These are phyloP conservation scores for California macrophylla DNA, from an alignment of 441 rosid genomes.

Conservation along the genomic window DNA sequence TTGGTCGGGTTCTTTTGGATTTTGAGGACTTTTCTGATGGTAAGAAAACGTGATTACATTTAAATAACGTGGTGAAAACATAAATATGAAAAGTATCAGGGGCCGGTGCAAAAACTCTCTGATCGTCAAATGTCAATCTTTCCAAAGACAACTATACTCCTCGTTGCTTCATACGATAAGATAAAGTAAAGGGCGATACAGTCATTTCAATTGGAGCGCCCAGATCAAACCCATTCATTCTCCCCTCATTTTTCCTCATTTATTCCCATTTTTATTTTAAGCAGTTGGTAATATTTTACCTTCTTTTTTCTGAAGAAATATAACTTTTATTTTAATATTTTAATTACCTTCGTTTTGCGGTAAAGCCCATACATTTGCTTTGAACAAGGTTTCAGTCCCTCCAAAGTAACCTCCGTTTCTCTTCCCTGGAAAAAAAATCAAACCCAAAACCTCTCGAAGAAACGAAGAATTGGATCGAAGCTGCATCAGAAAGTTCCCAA, in stretches of 20 bases:
- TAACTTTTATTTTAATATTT: background rate
- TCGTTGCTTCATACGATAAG: background rate
- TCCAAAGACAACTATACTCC: background rate
- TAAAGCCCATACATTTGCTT: background rate
- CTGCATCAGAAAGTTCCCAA: background rate
- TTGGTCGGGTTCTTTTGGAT: background rate
- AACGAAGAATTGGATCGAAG: background rate
- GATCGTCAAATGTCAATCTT: background rate
- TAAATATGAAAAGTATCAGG: background rate
- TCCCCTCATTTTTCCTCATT: background rate
- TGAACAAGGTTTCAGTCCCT: constrained; percentile 1
- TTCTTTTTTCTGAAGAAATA: background rate
- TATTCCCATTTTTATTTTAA: background rate
- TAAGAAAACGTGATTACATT: background rate
- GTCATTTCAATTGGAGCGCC: background rate
- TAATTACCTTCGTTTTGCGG: background rate
- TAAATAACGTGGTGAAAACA: background rate
- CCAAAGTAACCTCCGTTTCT: constrained; percentile 4
- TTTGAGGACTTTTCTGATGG: no score
- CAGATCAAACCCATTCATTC: background rate
- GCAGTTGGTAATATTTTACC: background rate
- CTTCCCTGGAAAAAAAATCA: background rate
- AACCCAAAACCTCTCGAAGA: background rate
- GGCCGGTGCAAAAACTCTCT: background rate
- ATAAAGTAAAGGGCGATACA: background rate